Base-by-base conservation (phyloP, 148 eudicot genomes). In the Chenopodium formosanum region DNA sequence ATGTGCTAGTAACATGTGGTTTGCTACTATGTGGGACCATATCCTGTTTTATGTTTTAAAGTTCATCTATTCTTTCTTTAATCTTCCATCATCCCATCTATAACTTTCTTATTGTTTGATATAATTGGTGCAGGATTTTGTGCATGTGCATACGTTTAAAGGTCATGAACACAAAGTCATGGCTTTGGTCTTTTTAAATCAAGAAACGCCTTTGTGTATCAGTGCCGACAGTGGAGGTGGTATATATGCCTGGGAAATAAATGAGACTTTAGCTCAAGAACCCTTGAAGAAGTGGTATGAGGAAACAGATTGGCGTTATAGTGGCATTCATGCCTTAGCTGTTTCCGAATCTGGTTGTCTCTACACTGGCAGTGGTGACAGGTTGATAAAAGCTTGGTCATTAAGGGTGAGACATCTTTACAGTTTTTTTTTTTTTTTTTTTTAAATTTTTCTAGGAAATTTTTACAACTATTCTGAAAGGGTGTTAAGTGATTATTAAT, bases 301-400 rank as follows among this genome's bases (percentile, higher is more conserved):
- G 86, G 83, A 91, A 82, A 92, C 92, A 77, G 97, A 95, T 86
- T 95, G 98, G 98, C 94, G 98, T 71, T 95, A 93, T 82, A 93
- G 91, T 88, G 98, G 98, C 32, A 93, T 95, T 81, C 97, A 93
- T 75, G 93, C 97, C 52, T 86, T 95, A 72, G 92, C 96, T 52
- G 82, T 90, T 83, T 92, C 96, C 85, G 92, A 90, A 79, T 88
- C 82, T 75, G 93, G 88, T 52, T 86, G 77, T 80, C 87, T 95
- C 32, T 92, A 92, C 84, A 93, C 98, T 62, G 98, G 97, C 50
- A 91, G 97, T 74, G 98, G 98, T 79, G 98, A 95, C 82, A 91
- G 88, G 86, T 81, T 90, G 73, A 88, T 95, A 84, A 95, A 95
- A 82, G 98, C 93, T 70, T 95, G 98, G 98, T 93, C 90, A 44